Evolutionary conservation across 257 asterid species (phyloP), one percentile per base, ranked within the genome.

Genomic region (Avicennia marina): DNA sequence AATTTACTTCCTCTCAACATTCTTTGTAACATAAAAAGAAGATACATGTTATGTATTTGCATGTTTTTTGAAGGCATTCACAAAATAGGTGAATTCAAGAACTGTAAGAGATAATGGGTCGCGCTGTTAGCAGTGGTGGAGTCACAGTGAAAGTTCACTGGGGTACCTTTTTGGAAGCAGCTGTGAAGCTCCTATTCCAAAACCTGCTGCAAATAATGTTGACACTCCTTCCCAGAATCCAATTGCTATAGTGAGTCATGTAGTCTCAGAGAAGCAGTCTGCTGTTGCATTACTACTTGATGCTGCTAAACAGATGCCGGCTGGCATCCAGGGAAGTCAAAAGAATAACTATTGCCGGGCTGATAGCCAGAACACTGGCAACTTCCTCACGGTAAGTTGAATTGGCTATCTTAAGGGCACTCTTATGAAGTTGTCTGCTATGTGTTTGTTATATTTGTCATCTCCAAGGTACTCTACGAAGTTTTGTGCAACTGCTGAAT

Each of bases 81-180:
- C 1, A 4, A 29, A 29, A 8, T 29, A 29, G 34, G 4, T 60
- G 56, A n/a, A n/a, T n/a, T n/a, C n/a, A n/a, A n/a, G n/a, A n/a
- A n/a, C n/a, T n/a, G n/a, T n/a, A n/a, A n/a, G n/a, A 61, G 66
- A 76, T 39, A 69, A 84, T 82, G 95, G 82, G 95, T 58, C 90
- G 96, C 64, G 95, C 93, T 70, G 90, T 78, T 65, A 88, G 95
- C 76, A 75, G 82, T 7, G 95, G 96, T 51, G 96, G 96, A 16
- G 96, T n/a, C n/a, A n/a, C n/a, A n/a, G 96, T 24, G 89, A 87
- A 75, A 87, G 96, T 78, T 84, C 94, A 59, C 68, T 83, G n/a
- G 94, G 90, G 12, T 87, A 87, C 73, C 93, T 87, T 11, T 87
- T 87, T 17, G 96, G 96, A 70, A 70, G 81, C 45, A 75, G 77